Evolutionary conservation across 2,329 filamentous ascomycete genomes (phyloP).

Genomic region (Calonectria pteridis): DNA sequence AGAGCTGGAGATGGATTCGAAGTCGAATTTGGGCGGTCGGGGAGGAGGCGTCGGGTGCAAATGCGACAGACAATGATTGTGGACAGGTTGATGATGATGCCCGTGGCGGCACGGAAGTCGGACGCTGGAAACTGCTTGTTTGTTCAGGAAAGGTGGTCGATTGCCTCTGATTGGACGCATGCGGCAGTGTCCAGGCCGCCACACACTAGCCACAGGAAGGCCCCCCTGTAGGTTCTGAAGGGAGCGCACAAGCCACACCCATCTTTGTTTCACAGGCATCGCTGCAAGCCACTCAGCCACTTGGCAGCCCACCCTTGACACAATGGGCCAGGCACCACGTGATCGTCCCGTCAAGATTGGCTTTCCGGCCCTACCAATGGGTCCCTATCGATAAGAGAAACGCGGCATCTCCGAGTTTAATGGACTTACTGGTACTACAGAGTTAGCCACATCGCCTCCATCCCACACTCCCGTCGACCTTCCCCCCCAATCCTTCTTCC

Average conservation of each 20-base stretch:
- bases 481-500: conserved; percentile 26
- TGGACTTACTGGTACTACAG: conserved; percentile 14
- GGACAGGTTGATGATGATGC: conserved; percentile 17
- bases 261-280: neutral
- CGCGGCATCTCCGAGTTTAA: conserved; percentile 40
- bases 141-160: conserved; percentile 53
- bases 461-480: conserved; percentile 30
- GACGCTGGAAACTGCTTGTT: conserved; percentile 40
- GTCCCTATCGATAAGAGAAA: conserved; percentile 34
- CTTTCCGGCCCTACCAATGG: conserved; percentile 11
- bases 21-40: neutral
- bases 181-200: conserved; percentile 38
- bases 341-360: conserved; percentile 23
- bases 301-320: neutral
- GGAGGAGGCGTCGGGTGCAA: neutral
- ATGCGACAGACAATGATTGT: neutral
- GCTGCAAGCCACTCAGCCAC: neutral
- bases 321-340: conserved; percentile 32
- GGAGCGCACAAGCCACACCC: conserved; percentile 12
- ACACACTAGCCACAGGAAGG: conserved; percentile 28
- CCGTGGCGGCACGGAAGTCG: conserved; percentile 30
- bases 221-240: neutral
- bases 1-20: conserved; percentile 13
- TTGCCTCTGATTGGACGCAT: conserved; percentile 44
- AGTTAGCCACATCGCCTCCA: conserved; percentile 44